Evolutionary conservation across 495 filamentous ascomycete species (phyloP).

Genomic region (Penicillium alfredii): DNA sequence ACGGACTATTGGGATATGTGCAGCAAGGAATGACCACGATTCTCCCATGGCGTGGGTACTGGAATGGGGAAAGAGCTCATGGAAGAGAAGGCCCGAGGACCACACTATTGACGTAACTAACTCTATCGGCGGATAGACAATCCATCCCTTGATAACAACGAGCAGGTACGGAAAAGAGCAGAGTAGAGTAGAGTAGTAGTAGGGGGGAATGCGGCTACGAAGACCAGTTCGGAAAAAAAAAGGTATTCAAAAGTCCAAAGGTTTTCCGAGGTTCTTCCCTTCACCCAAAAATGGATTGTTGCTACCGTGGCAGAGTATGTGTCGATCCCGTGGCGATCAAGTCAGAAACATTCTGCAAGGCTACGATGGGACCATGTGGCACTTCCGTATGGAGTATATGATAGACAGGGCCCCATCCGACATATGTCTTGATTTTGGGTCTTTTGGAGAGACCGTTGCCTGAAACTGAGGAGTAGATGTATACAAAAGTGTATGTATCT

Average conservation of each 20-base stretch:
- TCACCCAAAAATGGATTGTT: constrained; percentile 18
- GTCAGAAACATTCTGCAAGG: constrained; percentile 27
- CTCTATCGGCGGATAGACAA: constrained; percentile 7
- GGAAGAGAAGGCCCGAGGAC: neutral
- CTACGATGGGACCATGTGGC: constrained; percentile 25
- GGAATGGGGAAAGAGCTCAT: constrained; percentile 4
- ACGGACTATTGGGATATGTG: too few relatives aligned
- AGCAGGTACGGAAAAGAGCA: too few relatives aligned
- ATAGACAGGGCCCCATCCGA: too few relatives aligned
- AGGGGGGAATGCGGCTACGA: too few relatives aligned
- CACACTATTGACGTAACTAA: constrained; percentile 14
- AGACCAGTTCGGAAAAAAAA: too few relatives aligned
- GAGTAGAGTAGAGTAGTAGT: too few relatives aligned
- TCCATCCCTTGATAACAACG: constrained; percentile 13
- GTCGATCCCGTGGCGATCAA: constrained; percentile 16
- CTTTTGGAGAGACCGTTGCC: too few relatives aligned
- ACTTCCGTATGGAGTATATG: neutral
- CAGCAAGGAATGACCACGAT: too few relatives aligned
- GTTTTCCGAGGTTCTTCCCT: neutral
- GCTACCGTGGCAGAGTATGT: constrained; percentile 23
- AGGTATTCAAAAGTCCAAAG: too few relatives aligned
- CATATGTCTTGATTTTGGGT: too few relatives aligned
- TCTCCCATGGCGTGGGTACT: neutral
- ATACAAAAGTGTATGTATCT: too few relatives aligned
- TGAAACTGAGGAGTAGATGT: too few relatives aligned